phyloP scores from a whole-genome alignment of 192 early-diverging fungal species.

The Rhizophagus clarus region DNA sequence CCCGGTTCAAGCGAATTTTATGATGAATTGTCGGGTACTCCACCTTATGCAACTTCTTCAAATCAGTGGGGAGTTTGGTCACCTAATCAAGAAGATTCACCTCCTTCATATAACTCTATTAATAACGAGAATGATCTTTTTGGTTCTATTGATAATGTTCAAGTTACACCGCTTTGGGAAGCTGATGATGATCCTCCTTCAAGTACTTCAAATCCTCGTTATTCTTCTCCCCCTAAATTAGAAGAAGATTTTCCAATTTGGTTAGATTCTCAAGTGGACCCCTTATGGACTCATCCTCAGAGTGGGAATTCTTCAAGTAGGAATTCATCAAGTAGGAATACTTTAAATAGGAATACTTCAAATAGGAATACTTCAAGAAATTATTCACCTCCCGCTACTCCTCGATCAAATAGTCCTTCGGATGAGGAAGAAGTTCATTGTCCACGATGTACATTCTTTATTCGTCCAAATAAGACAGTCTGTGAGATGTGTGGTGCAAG shows the following conservation, averaged over 20 bases:
- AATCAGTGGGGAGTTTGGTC: background rate
- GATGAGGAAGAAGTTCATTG: background rate
- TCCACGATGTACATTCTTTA: conserved; percentile 4
- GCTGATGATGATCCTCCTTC: background rate
- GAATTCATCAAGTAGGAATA: too few relatives aligned
- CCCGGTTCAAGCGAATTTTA: background rate
- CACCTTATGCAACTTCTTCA: background rate
- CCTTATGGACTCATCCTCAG: background rate
- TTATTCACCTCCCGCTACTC: background rate
- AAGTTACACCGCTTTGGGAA: background rate
- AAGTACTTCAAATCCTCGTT: background rate
- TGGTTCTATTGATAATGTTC: background rate
- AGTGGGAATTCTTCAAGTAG: too few relatives aligned
- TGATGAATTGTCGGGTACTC: background rate
- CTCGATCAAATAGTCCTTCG: background rate
- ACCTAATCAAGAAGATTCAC: background rate
- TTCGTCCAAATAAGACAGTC: conserved; percentile 1
- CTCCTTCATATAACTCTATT: background rate
- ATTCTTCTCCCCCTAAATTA: background rate
- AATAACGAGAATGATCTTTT: background rate
- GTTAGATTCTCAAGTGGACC: background rate
- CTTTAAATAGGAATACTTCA: too few relatives aligned
- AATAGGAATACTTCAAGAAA: background rate
- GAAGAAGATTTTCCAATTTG: background rate
- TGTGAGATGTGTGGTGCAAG: conserved; percentile 19